Base-by-base conservation (phyloP, 805 yeast species). In the Nakazawaea ishiwadae region DNA sequence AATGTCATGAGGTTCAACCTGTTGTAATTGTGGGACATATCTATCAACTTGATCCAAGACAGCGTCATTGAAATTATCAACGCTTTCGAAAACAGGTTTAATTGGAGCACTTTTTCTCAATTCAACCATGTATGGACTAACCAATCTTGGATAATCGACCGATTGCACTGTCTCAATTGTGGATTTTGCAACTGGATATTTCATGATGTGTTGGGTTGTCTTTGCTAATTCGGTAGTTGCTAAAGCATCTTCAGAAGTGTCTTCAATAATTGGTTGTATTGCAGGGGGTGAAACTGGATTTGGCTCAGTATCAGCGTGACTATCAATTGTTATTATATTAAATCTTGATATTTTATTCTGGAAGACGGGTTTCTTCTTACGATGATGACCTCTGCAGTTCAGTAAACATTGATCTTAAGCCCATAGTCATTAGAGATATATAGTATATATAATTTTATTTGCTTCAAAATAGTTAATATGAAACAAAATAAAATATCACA, bases 31-130 rank as follows among this genome's bases (percentile, higher is more conserved):
- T 3, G 96, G 96, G 16, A 77, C 63, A 31, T 62, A 55, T 45
- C 59, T 56, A 52, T 89, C 96, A 32, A 87, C 63, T 27, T 66
- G 55, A 44, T 55, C 57, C 50, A 89, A 73, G n/a, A 75, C 62
- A 23, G 63, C 51, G 49, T 84, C 82, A n/a, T 81, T 69, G 23
- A 65, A 57, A 39, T 65, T 68, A 58, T 85, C 85, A 18, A 72
- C 68, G 34, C 66, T 60, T 35, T 58, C 54, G 32, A 77, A 58
- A 5, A 74, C 64, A 16, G 77, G 75, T 40, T 69, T 62, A 11
- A 74, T 60, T n/a, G 61, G 64, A 27, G 56, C 58, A 12, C 50
- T 50, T n/a, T 48, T 44, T 47, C 60, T 52, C 15, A 56, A 31
- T 15, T 47, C 26, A 19, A 42, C 39, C 34, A 51, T 42, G 12